Evolutionary conservation across 2,329 filamentous ascomycete genomes (phyloP), one percentile per base, ranked within the genome.

Genomic region (Pleoardoris graminearum): DNA sequence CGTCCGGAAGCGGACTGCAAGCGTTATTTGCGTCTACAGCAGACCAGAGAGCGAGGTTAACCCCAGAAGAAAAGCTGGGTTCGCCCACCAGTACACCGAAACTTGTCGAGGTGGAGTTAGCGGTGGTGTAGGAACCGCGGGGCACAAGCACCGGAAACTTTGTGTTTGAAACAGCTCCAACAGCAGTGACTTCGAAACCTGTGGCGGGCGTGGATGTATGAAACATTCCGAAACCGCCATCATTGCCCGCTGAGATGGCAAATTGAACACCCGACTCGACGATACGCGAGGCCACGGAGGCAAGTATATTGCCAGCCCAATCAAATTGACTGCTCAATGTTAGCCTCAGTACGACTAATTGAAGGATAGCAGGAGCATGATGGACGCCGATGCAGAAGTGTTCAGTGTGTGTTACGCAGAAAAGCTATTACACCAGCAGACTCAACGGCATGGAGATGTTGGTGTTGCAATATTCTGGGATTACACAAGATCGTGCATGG

Each of bases 241-340:
- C 75, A 49, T 84, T 84, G 12, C 81, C 81, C 4, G 78, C 79
- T 1, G 80, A 77, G 21, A 82, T 76, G 8, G 77, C 76, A 14
- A 82, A 74, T 7, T 81, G 75, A 0, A 82, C 71, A 7, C 81
- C 80, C 19, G 75, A 66, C 7, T 77, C 73, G 10, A 75, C 75
- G 39, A 80, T 75, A 7, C 74, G 70, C 5, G 72, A 70, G 3
- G 74, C 69, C 5, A 76, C 71, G n/a, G 70, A 68, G 27, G 75
- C 71, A 69, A 69, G 73, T n/a, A 74, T 65, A 27, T 73, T 62
- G 29, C 72, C 62, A 23, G 65, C 60, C 68, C 71, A 74, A 11
- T 71, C 72, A 14, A 52, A 54, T 2, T 27, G 17, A 22, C n/a
- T n/a, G n/a, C n/a, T n/a, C n/a, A n/a, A n/a, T n/a, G n/a, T n/a